These are phyloP conservation scores for Picea abies DNA, from an alignment of 83 land plant genomes.

Conservation along the genomic window DNA sequence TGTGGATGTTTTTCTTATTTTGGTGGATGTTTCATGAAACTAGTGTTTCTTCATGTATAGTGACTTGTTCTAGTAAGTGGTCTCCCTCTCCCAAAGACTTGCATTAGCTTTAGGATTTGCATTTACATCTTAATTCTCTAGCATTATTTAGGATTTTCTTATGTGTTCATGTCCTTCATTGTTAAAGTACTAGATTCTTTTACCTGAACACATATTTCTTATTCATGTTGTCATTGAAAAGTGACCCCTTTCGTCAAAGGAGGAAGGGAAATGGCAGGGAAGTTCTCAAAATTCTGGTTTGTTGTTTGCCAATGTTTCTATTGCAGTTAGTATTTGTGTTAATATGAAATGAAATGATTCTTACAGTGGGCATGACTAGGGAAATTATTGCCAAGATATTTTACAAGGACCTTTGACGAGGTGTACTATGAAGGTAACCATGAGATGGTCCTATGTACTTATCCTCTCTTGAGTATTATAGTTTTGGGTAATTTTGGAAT, in stretches of 20 bases:
- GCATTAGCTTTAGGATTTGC: no score
- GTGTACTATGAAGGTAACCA: neutral
- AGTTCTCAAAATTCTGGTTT: conserved; percentile 23
- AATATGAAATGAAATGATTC: neutral
- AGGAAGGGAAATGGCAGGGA: conserved; percentile 10
- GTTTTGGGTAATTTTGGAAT: conserved; percentile 37
- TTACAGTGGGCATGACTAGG: neutral
- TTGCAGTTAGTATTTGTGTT: conserved; percentile 27
- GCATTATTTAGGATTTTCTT: no score
- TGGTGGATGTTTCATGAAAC: no score
- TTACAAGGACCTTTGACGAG: neutral
- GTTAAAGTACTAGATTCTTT: conserved; percentile 16
- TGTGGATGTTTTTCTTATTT: no score
- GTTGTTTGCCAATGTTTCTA: conserved; percentile 31
- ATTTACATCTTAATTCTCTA: no score
- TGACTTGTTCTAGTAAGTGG: no score
- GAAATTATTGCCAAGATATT: conserved; percentile 2
- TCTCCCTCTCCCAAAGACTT: no score
- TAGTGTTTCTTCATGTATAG: no score
- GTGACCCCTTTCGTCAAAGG: conserved; percentile 1
- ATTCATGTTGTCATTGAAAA: conserved; percentile 41
- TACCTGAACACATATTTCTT: conserved; percentile 49
- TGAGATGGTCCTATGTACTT: conserved; percentile 30
- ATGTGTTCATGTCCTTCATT: no score
- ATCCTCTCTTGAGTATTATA: conserved; percentile 40